Evolutionary conservation across 441 rosid species (phyloP).

Genomic region (Mallotus japonicus): DNA sequence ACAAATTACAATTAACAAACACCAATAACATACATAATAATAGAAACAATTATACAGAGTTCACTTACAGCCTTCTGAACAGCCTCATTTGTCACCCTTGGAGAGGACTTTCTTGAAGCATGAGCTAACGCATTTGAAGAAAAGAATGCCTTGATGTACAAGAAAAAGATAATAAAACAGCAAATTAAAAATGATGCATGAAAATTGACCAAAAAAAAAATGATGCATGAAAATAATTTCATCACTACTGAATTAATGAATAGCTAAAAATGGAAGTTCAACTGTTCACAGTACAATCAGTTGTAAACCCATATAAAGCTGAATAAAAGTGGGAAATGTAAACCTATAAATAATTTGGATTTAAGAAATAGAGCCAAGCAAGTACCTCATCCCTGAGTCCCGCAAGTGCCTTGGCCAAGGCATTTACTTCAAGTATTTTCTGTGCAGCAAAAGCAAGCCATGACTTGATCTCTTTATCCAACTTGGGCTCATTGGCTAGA

Average conservation of each 20-base stretch:
- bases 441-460: conserved; percentile 99
- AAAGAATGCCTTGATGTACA: conserved; percentile 53
- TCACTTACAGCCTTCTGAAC: conserved; percentile 89
- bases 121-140: conserved; percentile 74
- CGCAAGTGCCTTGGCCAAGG: conserved; percentile 79
- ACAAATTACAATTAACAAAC: background rate
- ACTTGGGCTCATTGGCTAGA: conserved; percentile 79
- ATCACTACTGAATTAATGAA: background rate
- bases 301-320: too few species aligned
- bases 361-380: background rate
- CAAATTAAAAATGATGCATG: background rate
- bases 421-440: conserved; percentile 87
- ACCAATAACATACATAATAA: background rate
- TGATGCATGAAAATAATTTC: background rate
- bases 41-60: background rate
- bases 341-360: too few species aligned
- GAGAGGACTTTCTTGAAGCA: conserved; percentile 86
- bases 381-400: conserved; percentile 78
- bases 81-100: conserved; percentile 82
- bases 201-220: too few species aligned
- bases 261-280: background rate
- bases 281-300: background rate
- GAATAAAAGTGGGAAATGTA: too few species aligned
- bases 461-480: conserved; percentile 81
- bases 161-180: background rate